Conservation (phyloP, 306 rosid species). For the Datisca glomerata region DNA sequence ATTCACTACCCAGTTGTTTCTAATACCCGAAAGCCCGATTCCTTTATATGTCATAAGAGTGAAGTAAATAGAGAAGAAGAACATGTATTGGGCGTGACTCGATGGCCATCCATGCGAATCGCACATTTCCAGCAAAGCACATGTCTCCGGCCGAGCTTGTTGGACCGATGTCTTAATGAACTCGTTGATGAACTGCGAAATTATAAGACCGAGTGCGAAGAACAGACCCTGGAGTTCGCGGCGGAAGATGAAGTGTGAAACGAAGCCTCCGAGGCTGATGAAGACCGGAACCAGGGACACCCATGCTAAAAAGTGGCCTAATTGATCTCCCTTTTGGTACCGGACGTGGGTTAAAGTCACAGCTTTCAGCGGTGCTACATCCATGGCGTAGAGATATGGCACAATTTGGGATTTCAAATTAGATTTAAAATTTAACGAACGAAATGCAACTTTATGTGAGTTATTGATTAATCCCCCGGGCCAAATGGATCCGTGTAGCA, state of each 20-base stretch:
- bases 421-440: too few relatives aligned
- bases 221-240: constrained; percentile 84
- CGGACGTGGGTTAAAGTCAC: constrained; percentile 74
- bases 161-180: constrained; percentile 57
- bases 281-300: constrained; percentile 72
- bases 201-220: constrained; percentile 58
- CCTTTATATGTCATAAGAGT: constrained; percentile 34
- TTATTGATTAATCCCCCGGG: too few relatives aligned
- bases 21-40: constrained; percentile 24
- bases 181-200: constrained; percentile 70
- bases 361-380: constrained; percentile 39
- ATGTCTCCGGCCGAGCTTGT: constrained; percentile 76
- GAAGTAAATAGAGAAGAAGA: constrained; percentile 63
- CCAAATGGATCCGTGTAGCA: background rate
- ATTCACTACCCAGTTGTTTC: constrained; percentile 18
- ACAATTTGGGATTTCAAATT: background rate
- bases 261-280: constrained; percentile 73
- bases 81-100: constrained; percentile 88
- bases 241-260: constrained; percentile 85
- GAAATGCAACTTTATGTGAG: too few relatives aligned
- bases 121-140: constrained; percentile 64
- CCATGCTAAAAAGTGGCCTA: constrained; percentile 86
- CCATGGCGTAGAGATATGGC: constrained; percentile 3
- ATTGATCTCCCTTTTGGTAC: constrained; percentile 53
- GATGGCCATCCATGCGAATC: constrained; percentile 99